Evolutionary conservation across 2,329 filamentous ascomycete species (phyloP), one percentile per base, ranked within the genome.

Genomic region (Colletotrichum lentis): DNA sequence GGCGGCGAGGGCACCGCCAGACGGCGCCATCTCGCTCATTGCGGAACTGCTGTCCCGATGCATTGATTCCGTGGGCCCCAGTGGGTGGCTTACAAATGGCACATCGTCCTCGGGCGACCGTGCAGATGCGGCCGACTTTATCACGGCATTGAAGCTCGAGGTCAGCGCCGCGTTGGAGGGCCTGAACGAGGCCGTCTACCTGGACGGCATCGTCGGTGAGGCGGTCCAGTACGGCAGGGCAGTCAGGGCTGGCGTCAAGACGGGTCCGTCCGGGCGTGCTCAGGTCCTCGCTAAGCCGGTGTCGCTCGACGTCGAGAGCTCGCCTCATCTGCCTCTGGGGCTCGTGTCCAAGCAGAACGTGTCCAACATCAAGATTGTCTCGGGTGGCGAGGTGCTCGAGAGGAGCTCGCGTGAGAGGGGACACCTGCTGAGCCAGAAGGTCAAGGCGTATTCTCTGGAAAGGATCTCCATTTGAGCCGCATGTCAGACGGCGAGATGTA

Each of bases 381-480:
- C 85, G 54, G 89, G 88, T 64, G 92, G 93, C 20, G 91, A 93
- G 80, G 82, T 93, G 47, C 84, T 89, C 70, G 82, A 86, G 76
- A 87, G 92, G 72, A 93, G 85, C 73, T 83, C 82, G 73, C 84
- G 93, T 77, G 91, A 97, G 80, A 89, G 90, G 67, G 92, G 91
- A 20, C 88, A 91, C 78, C 80, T 96, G 77, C 88, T 91, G 75
- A 93, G 91, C 76, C 91, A 92, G 80, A 90, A 90, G 76, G 90
- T 94, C 70, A 91, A 91, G 64, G 88, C 90, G 72, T 97, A 97
- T 80, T 93, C 91, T 54, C 85, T 95, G 72, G 93, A 97, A 81
- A 88, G 88, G 79, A 89, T 97, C 73, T 79, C 85, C 60, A 82
- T 93, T 73, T 93, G 84, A 81, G 69, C 58, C 62, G 69, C 67